Evolutionary conservation across 495 filamentous ascomycete genomes (phyloP), one percentile per base, ranked within the genome.

Genomic region (Chaetomidium leptoderma): DNA sequence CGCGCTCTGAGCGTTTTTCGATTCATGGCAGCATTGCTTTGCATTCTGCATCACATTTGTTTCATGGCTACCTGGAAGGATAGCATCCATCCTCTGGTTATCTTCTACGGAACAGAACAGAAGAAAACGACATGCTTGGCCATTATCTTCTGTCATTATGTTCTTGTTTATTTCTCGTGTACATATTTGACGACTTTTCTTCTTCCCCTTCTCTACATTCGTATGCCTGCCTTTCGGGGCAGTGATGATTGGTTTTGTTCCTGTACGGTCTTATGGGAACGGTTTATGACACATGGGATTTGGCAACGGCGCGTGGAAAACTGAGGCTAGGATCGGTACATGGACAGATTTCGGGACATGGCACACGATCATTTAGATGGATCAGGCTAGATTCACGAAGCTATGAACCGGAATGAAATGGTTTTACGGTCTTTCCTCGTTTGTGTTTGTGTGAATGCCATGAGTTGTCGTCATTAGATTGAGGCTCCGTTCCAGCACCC

Each of bases 111-210:
- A 13, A 27, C 23, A 27, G 17, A 19, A 6, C 29, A 14, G 43
- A 29, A 19, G n/a, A 26, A 11, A 19, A n/a, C n/a, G n/a, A n/a
- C n/a, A n/a, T n/a, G n/a, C n/a, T n/a, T n/a, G n/a, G n/a, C 1
- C 14, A 14, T 7, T 14, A 35, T 35, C 17, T 36, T 49, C 30
- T 36, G 50, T 23, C 26, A 42, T 29, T 27, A 6, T 13, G 16
- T 57, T 58, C 45, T 35, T 11, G 55, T 60, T n/a, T 47, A 46
- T 26, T 59, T 59, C 57, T 26, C 36, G 26, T 55, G 53, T 56
- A 60, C 46, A 51, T 60, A 50, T 35, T 46, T 32, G 36, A 30
- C 27, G 6, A 32, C 27, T 32, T 11, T 45, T 53, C 6, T 51
- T n/a, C n/a, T n/a, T n/a, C 32, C 49, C 30, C 46, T 49, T 50